Percentiles rank a stretch among this genome's conserved stretches.
Evolutionary conservation across 2,329 filamentous ascomycete species (phyloP).

Genomic region (Cercospora sp.): DNA sequence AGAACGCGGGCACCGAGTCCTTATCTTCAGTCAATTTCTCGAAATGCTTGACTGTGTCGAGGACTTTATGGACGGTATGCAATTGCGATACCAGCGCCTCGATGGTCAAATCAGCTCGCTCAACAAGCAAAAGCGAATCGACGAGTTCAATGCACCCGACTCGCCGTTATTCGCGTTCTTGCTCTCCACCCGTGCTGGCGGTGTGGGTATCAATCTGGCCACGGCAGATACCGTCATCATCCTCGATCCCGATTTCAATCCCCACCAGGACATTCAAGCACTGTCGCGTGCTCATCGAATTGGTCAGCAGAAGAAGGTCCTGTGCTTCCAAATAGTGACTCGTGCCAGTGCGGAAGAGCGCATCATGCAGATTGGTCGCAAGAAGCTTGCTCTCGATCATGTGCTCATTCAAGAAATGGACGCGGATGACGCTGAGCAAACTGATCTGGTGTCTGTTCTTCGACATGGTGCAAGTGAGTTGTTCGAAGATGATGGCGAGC

Average conservation of each 20-base stretch:
- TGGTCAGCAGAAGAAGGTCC: conserved; percentile 91
- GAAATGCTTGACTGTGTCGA: conserved; percentile 84
- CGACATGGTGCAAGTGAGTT: conserved; percentile 83
- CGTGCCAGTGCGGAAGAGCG: conserved; percentile 88
- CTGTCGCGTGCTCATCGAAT: conserved; percentile 93
- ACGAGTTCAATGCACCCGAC: conserved; percentile 83
- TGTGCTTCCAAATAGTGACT: conserved; percentile 94
- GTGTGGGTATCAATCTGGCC: conserved; percentile 95
- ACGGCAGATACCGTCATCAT: conserved; percentile 98
- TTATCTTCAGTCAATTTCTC: conserved; percentile 96
- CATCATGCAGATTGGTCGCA: conserved; percentile 92
- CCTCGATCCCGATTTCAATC: conserved; percentile 94
- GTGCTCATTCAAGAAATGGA: conserved; percentile 92
- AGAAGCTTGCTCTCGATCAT: conserved; percentile 94
- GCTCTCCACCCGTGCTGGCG: conserved; percentile 88
- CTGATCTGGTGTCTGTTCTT: conserved; percentile 84
- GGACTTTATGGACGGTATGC: conserved; percentile 80
- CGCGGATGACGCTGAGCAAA: conserved; percentile 72
- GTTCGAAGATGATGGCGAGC: conserved; percentile 73
- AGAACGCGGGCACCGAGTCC: conserved; percentile 81
- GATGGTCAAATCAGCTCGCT: conserved; percentile 80
- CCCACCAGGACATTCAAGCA: conserved; percentile 95
- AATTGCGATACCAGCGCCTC: conserved; percentile 72
- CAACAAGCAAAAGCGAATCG: conserved; percentile 92
- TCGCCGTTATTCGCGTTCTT: conserved; percentile 87